Evolutionary conservation across 179 eudicot genomes (phyloP), one percentile per base, ranked within the genome.

Genomic region (Corrigiola litoralis): DNA sequence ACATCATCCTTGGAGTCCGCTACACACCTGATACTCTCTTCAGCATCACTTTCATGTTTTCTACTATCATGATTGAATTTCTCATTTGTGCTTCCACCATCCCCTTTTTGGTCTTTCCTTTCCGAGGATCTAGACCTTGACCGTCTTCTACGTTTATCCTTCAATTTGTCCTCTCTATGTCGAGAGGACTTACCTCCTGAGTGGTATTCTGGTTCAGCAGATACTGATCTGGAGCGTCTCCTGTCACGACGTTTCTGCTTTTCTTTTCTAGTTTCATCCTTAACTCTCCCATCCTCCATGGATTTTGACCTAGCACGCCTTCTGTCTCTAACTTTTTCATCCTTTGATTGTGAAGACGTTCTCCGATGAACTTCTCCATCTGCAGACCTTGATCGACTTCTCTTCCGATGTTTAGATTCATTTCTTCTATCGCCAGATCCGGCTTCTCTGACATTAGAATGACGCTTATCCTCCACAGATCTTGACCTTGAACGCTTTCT

Each of bases 181-280:
- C 81, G 78, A 49, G 92, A 79, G 51, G 69, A 69, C 73, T 72
- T 82, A 25, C 74, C 76, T 60, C 79, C 75, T 70, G 71, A 79
- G 61, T 48, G 78, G 17, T 63, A 70, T 67, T 84, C 79, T 64
- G 28, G 79, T 31, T 85, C 95, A 25, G 75, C 64, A 69, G 98
- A 85, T 56, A 76, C 69, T 32, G 96, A 92, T 66, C 92, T 82
- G 31, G 90, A 87, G 32, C 83, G 82, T 73, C 85, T 85, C 78
- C 83, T 79, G 16, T 79, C 82, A 40, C 49, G 81, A 61, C 73
- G 69, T 40, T 77, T 84, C n/a, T 78, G 79, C 60, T 75, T 82
- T 46, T 72, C 87, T 64, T 75, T 81, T 62, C 72, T 76, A 69
- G 73, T 75, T 54, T 77, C 75, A 40, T 76, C 79, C 54, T 55